Evolutionary conservation across 768 basidiomycete genomes (phyloP), one percentile per base, ranked within the genome.

Genomic region (Phylloporus scabripes): DNA sequence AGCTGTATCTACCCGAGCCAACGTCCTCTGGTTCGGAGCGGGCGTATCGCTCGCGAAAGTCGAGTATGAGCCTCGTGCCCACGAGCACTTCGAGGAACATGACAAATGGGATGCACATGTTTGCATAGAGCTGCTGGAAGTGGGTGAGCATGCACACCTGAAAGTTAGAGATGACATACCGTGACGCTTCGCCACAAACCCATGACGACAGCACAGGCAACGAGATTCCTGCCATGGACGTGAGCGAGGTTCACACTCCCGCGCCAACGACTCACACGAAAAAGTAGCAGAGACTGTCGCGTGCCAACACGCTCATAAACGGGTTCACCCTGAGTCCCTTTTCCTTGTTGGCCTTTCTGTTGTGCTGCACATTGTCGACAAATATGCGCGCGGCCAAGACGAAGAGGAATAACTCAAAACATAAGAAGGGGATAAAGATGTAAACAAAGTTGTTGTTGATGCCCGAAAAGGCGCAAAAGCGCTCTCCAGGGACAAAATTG

Each of bases 211-310:
- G 56, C 58, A 7, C 56, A 64, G 6, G 55, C 55, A 2, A 44
- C 29, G 10, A 66, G 51, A 32, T 68, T 66, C 28, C 66, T 68
- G 32, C 37, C 7, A 36, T 4, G 8, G n/a, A 12, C 28, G 29
- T 57, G 18, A 55, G 41, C 26, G 36, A 33, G 14, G 28, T 29
- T 41, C 45, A 36, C 10, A 20, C 2, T 26, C 31, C 14, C 8
- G 5, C 9, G 21, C 11, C n/a, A 7, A 7, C 2, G 21, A 55
- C 65, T 48, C 23, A 69, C 67, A 63, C 52, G 51, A 65, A 61
- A 20, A 65, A 67, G 47, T 69, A 67, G 18, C 61, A 58, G 12
- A 67, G 46, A 20, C 65, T 69, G 31, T 67, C 65, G 18, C 66
- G 57, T 0, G 55, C 61, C 39, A 67, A 34, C 38, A 67, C 32